Evolutionary conservation across 148 eudicot species (phyloP), one percentile per base, ranked within the genome.

Genomic region (Rhododendron mucronatum): DNA sequence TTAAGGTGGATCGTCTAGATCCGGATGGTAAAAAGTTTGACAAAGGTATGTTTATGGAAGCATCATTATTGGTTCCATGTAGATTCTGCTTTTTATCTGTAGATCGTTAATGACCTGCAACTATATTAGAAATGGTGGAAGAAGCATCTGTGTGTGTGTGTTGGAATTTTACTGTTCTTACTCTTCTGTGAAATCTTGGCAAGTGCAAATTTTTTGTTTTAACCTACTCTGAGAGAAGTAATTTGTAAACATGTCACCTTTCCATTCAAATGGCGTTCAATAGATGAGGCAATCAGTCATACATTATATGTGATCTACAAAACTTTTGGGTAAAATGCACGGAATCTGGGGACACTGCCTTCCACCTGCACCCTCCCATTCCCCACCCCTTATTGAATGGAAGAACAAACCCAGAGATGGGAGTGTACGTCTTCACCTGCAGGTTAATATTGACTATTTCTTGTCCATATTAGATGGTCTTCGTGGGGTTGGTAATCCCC

Each of bases 1-100:
- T 92, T 57, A 84, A 89, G 82, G 91, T 92, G 63, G 35, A 57
- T 30, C 47, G 80, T 20, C 51, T 86, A 16, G 90, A 90, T 79
- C 84, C 85, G 35, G 89, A 87, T 81, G 88, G 88, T 63, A 88
- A 92, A 85, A 87, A 81, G 44, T 92, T 85, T 86, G 93, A 92
- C 82, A 92, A 92, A 90, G 93, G 93, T 90, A 90, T 57, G 74
- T 53, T 78, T 53, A 3, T 13, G 61, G 39, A 75, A 23, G 26
- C 61, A 35, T 53, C 8, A 61, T 3, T 18, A 33, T 5, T 30
- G 37, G 39, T 85, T 71, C 55, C 41, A 13, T 80, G 4, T 48
- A 81, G 67, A 53, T 73, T 33, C 37, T 23, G 12, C 16, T 71
- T 45, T 33, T 51, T 37, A 37, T 23, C 55, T 59, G 48, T 47